Percentiles rank a stretch among this genome's conserved stretches.
Evolutionary conservation across 257 asterid genomes (phyloP).

Genomic region (Salvia rosmarinus): DNA sequence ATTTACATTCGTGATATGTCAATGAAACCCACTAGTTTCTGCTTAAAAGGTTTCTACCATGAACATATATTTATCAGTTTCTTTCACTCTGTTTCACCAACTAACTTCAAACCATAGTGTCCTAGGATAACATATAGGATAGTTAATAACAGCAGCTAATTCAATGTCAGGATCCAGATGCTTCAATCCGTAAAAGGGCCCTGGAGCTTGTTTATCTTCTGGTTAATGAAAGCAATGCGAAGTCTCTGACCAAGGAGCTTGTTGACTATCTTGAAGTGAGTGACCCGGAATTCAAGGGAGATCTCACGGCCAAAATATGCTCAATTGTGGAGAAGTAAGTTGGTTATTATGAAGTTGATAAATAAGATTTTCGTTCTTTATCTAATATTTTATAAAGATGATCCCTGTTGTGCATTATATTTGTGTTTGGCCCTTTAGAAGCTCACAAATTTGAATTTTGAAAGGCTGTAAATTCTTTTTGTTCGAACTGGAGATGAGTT

Average conservation of each 20-base stretch:
- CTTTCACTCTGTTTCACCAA: conserved; percentile 23
- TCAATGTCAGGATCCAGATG: conserved; percentile 89
- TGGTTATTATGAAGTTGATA: conserved; percentile 16
- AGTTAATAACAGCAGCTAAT: conserved; percentile 32
- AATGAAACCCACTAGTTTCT: conserved; percentile 21
- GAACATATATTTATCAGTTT: conserved; percentile 13
- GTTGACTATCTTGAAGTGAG: conserved; percentile 86
- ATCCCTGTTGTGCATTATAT: conserved; percentile 11
- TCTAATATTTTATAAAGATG: conserved; percentile 16
- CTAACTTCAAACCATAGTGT: conserved; percentile 13
- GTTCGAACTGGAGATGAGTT: conserved; percentile 21
- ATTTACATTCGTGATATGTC: conserved; percentile 17
- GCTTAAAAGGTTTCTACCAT: conserved; percentile 1
- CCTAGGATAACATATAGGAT: conserved; percentile 14
- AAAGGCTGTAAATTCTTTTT: conserved; percentile 12
- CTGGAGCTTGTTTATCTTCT: conserved; percentile 93
- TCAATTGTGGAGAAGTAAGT: conserved; percentile 97
- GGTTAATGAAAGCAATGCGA: conserved; percentile 85
- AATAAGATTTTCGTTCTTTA: conserved; percentile 14
- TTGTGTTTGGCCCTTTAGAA: conserved; percentile 2
- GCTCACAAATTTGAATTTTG: conserved; percentile 2
- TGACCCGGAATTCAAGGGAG: conserved; percentile 91
- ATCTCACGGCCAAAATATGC: conserved; percentile 91
- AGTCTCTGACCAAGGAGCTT: conserved; percentile 85
- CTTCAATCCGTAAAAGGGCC: conserved; percentile 97